Conservation (phyloP, 352 stramenopile genomes). For the Pilasporangium apinafurcum region DNA sequence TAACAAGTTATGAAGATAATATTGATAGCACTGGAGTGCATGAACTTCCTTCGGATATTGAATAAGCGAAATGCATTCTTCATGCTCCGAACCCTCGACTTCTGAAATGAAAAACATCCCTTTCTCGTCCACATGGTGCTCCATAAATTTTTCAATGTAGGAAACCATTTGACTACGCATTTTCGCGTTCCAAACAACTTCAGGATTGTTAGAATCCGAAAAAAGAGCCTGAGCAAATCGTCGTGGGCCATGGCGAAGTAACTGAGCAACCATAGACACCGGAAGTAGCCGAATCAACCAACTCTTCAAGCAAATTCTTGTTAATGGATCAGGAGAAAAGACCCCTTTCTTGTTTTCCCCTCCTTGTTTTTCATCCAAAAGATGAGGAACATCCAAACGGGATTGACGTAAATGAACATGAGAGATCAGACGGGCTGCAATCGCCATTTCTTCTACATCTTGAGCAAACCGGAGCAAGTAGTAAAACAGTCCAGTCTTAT, state of each 20-base stretch:
- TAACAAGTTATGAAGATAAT: conserved; percentile 83
- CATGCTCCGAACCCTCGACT: conserved; percentile 62
- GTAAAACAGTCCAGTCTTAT: conserved; percentile 84
- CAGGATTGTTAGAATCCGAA: conserved; percentile 78
- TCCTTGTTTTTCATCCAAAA: conserved; percentile 68
- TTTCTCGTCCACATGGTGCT: conserved; percentile 47
- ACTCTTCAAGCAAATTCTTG: conserved; percentile 74
- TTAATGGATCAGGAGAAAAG: conserved; percentile 73
- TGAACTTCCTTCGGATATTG: conserved; percentile 82
- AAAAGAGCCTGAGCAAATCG: conserved; percentile 77
- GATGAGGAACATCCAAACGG: conserved; percentile 44
- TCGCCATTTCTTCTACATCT: conserved; percentile 80
- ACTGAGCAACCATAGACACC: conserved; percentile 81
- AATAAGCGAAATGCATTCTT: conserved; percentile 73
- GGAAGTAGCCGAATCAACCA: conserved; percentile 80
- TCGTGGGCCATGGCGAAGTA: conserved; percentile 69
- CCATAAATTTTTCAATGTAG: conserved; percentile 86
- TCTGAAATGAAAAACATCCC: conserved; percentile 75
- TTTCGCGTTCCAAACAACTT: conserved; percentile 82
- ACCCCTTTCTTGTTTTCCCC: conserved; percentile 78
- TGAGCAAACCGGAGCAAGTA: conserved; percentile 77
- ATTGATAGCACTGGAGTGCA: conserved; percentile 82
- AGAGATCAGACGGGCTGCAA: conserved; percentile 70
- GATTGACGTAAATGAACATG: conserved; percentile 82
- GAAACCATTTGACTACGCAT: conserved; percentile 84